Evolutionary conservation across 2,329 filamentous ascomycete species (phyloP).

Genomic region (Fusarium sp.): DNA sequence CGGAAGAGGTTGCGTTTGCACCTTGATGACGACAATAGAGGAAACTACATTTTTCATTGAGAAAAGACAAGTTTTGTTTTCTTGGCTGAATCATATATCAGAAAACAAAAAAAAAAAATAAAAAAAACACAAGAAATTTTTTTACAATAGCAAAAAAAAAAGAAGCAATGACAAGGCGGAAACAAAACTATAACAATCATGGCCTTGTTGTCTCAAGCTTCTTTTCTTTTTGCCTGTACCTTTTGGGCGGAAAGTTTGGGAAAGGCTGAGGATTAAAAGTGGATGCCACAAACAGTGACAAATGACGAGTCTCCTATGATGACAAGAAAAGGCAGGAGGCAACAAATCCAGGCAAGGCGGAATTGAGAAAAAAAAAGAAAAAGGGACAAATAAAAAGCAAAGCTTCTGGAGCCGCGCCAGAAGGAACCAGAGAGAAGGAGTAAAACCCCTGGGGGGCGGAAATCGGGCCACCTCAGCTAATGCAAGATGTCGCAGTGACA

Average conservation of each 20-base stretch:
- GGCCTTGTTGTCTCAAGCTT: constrained; percentile 26
- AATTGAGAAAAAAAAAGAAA: not conserved
- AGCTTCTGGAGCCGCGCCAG: constrained; percentile 32
- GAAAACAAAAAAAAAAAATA: not conserved
- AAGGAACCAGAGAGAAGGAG: constrained; percentile 10
- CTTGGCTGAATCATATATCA: constrained; percentile 20
- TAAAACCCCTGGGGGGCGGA: constrained; percentile 3
- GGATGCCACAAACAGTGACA: constrained; percentile 7
- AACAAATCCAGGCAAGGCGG: not conserved
- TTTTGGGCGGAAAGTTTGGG: not conserved
- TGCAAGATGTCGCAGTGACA: constrained; percentile 44
- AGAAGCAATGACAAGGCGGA: constrained; percentile 13
- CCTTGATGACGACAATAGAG: not conserved
- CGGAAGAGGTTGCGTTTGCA: not conserved
- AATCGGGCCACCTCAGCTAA: constrained; percentile 37
- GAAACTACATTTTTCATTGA: not conserved
- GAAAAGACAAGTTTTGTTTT: not conserved
- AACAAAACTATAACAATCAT: constrained; percentile 11
- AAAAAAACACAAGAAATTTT: not conserved
- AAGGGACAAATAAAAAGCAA: constrained; percentile 33
- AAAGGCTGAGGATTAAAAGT: constrained; percentile 9
- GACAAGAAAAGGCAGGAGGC: not conserved
- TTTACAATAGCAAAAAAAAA: not conserved
- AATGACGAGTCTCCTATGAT: constrained; percentile 4
- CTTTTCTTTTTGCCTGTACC: not conserved